Conservation (phyloP, 2,329 filamentous ascomycete species). For the Aspergillus fructus region DNA sequence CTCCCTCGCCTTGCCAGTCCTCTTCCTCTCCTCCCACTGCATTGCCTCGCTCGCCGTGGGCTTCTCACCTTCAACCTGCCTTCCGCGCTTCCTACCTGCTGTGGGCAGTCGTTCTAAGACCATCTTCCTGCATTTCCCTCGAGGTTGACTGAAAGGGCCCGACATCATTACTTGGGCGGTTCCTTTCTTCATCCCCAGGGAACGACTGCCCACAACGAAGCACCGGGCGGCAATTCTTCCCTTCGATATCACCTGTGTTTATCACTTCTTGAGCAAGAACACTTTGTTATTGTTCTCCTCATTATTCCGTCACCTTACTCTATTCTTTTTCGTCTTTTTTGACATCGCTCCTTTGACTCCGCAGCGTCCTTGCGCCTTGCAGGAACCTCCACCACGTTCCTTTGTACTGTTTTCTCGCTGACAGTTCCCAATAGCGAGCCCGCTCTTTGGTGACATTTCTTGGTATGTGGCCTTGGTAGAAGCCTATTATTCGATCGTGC, state of each 20-base stretch:
- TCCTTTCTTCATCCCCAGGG: constrained; percentile 39
- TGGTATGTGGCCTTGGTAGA: constrained; percentile 24
- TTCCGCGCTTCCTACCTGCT: constrained; percentile 10
- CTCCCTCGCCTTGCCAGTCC: constrained; percentile 14
- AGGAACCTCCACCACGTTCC: constrained; percentile 17
- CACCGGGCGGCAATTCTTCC: constrained; percentile 21
- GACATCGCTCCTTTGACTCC: constrained; percentile 10
- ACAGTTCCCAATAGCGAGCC: constrained; percentile 19
- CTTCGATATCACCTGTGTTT: constrained; percentile 11
- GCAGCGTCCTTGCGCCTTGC: constrained; percentile 8
- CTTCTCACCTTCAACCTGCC: constrained; percentile 15
- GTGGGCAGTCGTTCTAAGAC: constrained; percentile 26
- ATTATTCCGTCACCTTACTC: constrained; percentile 5
- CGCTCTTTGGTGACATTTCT: constrained; percentile 20
- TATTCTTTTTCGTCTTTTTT: constrained; percentile 4
- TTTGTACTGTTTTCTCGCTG: constrained; percentile 18
- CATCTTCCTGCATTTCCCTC: constrained; percentile 16
- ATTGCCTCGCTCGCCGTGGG: constrained; percentile 14
- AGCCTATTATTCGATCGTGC: constrained; percentile 9
- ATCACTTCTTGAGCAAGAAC: not conserved
- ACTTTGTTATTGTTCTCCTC: constrained; percentile 8
- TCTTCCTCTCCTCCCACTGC: constrained; percentile 6
- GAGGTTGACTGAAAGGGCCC: constrained; percentile 9
- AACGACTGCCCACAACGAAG: constrained; percentile 35
- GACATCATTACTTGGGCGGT: constrained; percentile 2